phyloP scores from a whole-genome alignment of 306 rosid genomes.

The Pueraria montana region DNA sequence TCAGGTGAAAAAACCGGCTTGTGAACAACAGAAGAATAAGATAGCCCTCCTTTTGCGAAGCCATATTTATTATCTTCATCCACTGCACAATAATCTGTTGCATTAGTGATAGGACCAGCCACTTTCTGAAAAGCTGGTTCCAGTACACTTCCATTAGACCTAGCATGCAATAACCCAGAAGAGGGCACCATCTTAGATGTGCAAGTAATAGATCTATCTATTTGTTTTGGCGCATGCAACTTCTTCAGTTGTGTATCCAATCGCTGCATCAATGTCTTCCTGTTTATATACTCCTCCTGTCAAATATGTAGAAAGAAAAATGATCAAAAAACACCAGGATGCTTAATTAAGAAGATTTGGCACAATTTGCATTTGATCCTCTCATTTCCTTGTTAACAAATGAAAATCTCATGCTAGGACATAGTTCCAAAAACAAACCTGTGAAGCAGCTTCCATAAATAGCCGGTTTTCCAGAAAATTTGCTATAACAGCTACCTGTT shows the following conservation, averaged over 20 bases:
- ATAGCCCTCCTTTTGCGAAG: slow-evolving; percentile 22
- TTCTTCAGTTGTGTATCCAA: slow-evolving; percentile 24
- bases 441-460: slow-evolving; percentile 52
- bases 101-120: neutral
- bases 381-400: neutral
- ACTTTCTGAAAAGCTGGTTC: slow-evolving; percentile 17
- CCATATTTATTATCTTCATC: neutral
- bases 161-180: slow-evolving; percentile 26
- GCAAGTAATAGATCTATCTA: neutral
- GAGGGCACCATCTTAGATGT: neutral
- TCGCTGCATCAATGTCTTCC: slow-evolving; percentile 42
- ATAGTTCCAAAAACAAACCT: slow-evolving; percentile 51
- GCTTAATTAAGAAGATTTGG: neutral
- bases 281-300: slow-evolving; percentile 60
- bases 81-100: neutral
- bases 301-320: slow-evolving; percentile 27
- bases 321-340: slow-evolving; percentile 24
- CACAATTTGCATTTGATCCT: slow-evolving; percentile 2
- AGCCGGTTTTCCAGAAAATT: slow-evolving; percentile 40
- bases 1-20: no score
- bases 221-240: slow-evolving; percentile 12
- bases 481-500: neutral
- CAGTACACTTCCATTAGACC: neutral
- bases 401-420: neutral
- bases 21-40: neutral